Base-by-base conservation (phyloP, 2,329 filamentous ascomycete genomes). In the Lachnellula willkommii region DNA sequence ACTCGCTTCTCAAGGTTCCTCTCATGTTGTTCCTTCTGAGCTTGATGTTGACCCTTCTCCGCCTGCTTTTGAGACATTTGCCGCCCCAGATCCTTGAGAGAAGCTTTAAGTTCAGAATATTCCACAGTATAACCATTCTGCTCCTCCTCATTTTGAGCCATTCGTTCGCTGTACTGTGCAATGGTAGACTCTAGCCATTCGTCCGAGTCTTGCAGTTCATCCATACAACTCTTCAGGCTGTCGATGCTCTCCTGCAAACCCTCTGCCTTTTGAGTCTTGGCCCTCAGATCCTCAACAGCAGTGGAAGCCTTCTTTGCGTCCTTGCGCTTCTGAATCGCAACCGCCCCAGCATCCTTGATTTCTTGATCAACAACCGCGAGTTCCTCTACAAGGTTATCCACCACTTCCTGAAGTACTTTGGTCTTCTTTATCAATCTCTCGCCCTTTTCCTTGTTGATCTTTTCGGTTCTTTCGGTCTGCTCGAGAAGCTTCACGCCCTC, bases 11-110 rank as follows among this genome's bases (percentile, higher is more conserved):
- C 77, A 3, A 96, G 70, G 62, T 96, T 89, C 4, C 87, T 83
- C 68, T 96, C 90, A 68, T 94, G 90, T 65, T 88, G 89, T 59
- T 89, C 87, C 73, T 93, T 91, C 68, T 96, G 87, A 2, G 92
- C 93, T 70, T 94, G 83, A 63, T 87, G 85, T 63, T 87, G 89
- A 45, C 93, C 93, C 64, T 84, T 79, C 63, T 91, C 87, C 1
- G 81, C 75, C 39, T 82, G 74, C 64, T 84, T 84, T 22, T 68
- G 63, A 0, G 79, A 79, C 43, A 82, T 70, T 4, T 76, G 70
- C 39, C 69, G 74, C 36, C 80, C 78, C 7, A 74, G 72, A 4
- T 71, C 60, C 2, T 70, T 68, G 12, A 83, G 69, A 8, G 77
- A 74, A 2, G 70, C 68, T 57, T 83, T 78, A n/a, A 95, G 76